Percentiles rank a stretch among this genome's conserved stretches.
phyloP scores from a whole-genome alignment of 2,329 filamentous ascomycete genomes.

The Alternaria sp. region DNA sequence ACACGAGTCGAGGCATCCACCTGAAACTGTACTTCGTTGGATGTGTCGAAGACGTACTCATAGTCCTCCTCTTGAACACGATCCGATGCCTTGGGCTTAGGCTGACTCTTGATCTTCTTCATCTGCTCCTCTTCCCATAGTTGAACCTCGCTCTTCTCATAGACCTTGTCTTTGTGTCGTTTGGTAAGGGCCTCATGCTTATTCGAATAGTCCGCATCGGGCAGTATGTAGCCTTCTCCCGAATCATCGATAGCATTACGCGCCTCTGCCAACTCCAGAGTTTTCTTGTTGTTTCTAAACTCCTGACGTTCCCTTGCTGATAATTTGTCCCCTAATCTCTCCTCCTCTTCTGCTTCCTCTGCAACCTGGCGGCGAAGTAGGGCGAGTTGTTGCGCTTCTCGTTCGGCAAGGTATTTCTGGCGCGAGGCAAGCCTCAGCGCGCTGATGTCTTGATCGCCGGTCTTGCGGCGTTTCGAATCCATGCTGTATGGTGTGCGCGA shows the following conservation, averaged over 20 bases:
- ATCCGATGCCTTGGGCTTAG: conserved; percentile 70
- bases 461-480: conserved; percentile 43
- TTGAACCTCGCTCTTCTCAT: conserved; percentile 85
- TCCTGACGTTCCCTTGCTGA: conserved; percentile 84
- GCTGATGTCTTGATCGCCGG: conserved; percentile 59
- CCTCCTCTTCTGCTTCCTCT: conserved; percentile 81
- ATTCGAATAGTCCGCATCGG: conserved; percentile 87
- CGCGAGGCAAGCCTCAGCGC: conserved; percentile 85
- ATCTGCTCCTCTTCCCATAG: conserved; percentile 95
- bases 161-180: conserved; percentile 84
- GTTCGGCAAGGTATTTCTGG: conserved; percentile 92
- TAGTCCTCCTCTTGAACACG: conserved; percentile 83
- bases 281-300: conserved; percentile 86
- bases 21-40: background rate
- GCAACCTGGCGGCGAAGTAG: conserved; percentile 89
- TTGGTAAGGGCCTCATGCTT: conserved; percentile 93
- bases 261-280: conserved; percentile 81
- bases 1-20: conserved; percentile 39
- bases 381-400: conserved; percentile 84
- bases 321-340: conserved; percentile 74
- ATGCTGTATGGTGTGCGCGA: conserved; percentile 18
- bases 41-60: conserved; percentile 85
- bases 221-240: conserved; percentile 77
- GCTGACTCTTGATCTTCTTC: conserved; percentile 73
- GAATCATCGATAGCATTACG: conserved; percentile 70